A percentile compares a stretch with the other conserved stretches of the same genome.
Conservation (phyloP, 2,329 filamentous ascomycete genomes). For the Dothistroma septosporum region DNA sequence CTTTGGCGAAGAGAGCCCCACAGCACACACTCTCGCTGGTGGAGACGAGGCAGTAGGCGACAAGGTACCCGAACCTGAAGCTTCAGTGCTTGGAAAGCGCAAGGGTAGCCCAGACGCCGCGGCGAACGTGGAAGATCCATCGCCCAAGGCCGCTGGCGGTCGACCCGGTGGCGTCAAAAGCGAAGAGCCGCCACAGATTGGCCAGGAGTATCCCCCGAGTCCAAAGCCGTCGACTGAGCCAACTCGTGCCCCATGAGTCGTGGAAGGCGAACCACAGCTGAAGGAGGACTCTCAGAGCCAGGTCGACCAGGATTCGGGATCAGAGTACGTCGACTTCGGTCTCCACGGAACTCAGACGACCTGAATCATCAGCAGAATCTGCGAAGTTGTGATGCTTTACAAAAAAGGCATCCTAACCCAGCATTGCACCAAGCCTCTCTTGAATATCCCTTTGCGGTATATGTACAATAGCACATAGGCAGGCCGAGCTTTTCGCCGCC, state of each 20-base stretch:
- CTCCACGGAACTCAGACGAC: neutral
- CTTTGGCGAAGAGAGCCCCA: neutral
- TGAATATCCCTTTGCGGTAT: constrained; percentile 11
- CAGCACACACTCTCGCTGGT: neutral
- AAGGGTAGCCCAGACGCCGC: constrained; percentile 9
- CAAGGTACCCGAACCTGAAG: neutral
- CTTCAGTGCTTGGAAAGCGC: constrained; percentile 19
- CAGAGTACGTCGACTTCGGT: neutral
- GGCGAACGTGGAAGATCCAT: neutral
- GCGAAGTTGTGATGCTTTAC: neutral
- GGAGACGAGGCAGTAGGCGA: neutral
- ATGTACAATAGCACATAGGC: constrained; percentile 24
- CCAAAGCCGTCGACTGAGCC: neutral
- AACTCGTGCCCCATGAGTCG: neutral
- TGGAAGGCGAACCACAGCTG: neutral
- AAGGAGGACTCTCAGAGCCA: neutral
- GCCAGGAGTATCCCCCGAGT: neutral
- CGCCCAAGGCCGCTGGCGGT: neutral
- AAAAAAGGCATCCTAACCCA: neutral
- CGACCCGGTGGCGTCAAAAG: neutral
- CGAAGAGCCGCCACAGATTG: neutral
- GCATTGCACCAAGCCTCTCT: neutral
- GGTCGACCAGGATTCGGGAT: neutral
- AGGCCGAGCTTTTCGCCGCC: neutral
- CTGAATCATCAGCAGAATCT: constrained; percentile 3